A percentile compares a stretch with the other conserved stretches of the same genome.
Conservation (phyloP, 2,329 filamentous ascomycete species). For the Talaromyces albobiverticillius region DNA sequence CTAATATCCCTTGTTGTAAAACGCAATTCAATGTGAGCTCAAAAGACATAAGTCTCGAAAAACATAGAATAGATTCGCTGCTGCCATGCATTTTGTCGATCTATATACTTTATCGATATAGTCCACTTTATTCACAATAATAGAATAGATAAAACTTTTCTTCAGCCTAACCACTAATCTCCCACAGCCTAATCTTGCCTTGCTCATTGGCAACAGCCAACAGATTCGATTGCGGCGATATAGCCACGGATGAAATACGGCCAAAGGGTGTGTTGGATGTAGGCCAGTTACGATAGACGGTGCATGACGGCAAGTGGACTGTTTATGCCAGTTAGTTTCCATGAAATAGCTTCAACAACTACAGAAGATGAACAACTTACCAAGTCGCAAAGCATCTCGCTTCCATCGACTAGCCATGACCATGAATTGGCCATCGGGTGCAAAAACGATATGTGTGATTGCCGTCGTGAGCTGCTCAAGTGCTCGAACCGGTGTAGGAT, state of each 20-base stretch:
- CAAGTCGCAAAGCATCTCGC: conserved; percentile 77
- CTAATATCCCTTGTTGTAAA: no score
- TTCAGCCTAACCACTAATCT: conserved; percentile 57
- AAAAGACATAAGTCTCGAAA: no score
- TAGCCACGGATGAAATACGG: conserved; percentile 71
- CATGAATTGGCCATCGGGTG: conserved; percentile 83
- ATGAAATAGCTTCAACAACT: neutral
- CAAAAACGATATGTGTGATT: conserved; percentile 75
- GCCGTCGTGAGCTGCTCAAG: conserved; percentile 88
- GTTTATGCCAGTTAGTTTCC: neutral
- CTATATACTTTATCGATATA: neutral
- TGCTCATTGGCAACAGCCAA: conserved; percentile 84
- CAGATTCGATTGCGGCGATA: conserved; percentile 63
- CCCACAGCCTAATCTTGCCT: conserved; percentile 87
- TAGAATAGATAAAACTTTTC: no score
- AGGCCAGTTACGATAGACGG: conserved; percentile 96
- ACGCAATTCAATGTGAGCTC: no score
- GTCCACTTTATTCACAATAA: no score
- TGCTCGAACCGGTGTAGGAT: conserved; percentile 68
- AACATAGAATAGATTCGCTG: no score
- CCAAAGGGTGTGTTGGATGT: conserved; percentile 86
- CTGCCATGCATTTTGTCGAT: no score
- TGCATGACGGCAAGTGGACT: conserved; percentile 83
- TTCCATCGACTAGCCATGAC: conserved; percentile 84
- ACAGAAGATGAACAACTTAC: conserved; percentile 27